Base-by-base conservation (phyloP, 2,329 filamentous ascomycete genomes). In the Mycocentrospora acerina region DNA sequence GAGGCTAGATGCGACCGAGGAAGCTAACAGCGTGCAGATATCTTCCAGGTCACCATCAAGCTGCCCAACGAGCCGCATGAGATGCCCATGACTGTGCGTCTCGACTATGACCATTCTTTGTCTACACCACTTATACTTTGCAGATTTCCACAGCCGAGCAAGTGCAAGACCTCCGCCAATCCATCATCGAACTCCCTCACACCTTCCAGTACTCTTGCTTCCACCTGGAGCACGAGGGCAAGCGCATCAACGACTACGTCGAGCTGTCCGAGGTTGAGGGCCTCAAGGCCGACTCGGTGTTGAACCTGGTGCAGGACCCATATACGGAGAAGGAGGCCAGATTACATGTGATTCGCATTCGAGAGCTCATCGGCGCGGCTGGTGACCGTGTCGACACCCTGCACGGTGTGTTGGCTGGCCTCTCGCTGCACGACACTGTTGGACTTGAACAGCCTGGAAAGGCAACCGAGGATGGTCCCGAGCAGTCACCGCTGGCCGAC, bases 141-240 rank as follows among this genome's bases (percentile, higher is more conserved):
- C 58, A 93, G 87, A 87, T 95, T 40, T 91, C 89, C 28, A 85
- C 85, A 52, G 87, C 95, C 76, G 94, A 98, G 72, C 91, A 96
- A 69, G 85, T 97, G 46, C 93, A 97, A 71, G 93, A 98, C 75
- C 84, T 98, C 57, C 88, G 93, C 53, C 93, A 97, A 71, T 91
- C 90, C 47, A 87, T 98, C 66, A 90, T 96, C 71, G 93, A 98
- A 71, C 79, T 90, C 33, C 93, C 93, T 4, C 79, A 85, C 44
- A 94, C 91, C 35, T 93, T 96, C 73, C 90, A 95, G 70, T 96
- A 96, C 75, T 95, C 93, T 36, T 98, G 93, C 77, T 98, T 98
- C 75, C 93, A 98, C 72, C 83, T 98, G 59, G 90, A 97, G 72
- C 84, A 90, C 72, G 84, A 88, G 43, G 88, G 89, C 54, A 76